These are phyloP conservation scores for Cardamine resedifolia DNA, from an alignment of 345 rosid genomes.

Conservation along the genomic window DNA sequence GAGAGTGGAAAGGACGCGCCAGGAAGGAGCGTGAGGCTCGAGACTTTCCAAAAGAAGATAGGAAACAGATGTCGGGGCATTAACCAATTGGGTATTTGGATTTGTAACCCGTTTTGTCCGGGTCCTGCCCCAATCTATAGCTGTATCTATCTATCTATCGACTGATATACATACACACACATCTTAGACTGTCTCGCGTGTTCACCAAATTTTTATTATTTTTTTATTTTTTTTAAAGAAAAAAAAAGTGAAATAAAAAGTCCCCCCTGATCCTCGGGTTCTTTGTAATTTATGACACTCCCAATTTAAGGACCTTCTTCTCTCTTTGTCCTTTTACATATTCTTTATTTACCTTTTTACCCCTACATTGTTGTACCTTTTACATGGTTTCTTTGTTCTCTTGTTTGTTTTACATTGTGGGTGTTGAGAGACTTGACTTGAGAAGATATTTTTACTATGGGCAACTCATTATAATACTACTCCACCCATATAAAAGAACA, in stretches of 20 bases:
- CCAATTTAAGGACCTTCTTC: conserved; percentile 30
- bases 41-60: conserved; percentile 38
- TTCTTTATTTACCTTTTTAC: conserved; percentile 10
- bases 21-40: conserved; percentile 16
- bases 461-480: too few species aligned
- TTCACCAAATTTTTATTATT: too few species aligned
- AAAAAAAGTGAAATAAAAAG: background rate
- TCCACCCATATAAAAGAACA: background rate
- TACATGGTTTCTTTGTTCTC: conserved; percentile 6
- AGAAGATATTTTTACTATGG: too few species aligned
- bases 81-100: conserved; percentile 41
- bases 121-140: conserved; percentile 28
- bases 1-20: conserved; percentile 13
- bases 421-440: background rate
- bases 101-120: conserved; percentile 41
- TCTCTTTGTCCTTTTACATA: conserved; percentile 21
- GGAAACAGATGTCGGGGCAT: conserved; percentile 40
- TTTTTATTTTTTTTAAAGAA: too few species aligned
- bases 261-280: conserved; percentile 45
- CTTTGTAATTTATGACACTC: conserved; percentile 39
- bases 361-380: conserved; percentile 16
- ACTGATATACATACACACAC: too few species aligned
- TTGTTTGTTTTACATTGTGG: conserved; percentile 5
- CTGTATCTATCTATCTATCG: conserved; percentile 25
- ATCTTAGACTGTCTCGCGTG: conserved; percentile 35